Evolutionary conservation across 352 stramenopile genomes (phyloP), one percentile per base, ranked within the genome.

Genomic region (Phytophthora chlamydospora): DNA sequence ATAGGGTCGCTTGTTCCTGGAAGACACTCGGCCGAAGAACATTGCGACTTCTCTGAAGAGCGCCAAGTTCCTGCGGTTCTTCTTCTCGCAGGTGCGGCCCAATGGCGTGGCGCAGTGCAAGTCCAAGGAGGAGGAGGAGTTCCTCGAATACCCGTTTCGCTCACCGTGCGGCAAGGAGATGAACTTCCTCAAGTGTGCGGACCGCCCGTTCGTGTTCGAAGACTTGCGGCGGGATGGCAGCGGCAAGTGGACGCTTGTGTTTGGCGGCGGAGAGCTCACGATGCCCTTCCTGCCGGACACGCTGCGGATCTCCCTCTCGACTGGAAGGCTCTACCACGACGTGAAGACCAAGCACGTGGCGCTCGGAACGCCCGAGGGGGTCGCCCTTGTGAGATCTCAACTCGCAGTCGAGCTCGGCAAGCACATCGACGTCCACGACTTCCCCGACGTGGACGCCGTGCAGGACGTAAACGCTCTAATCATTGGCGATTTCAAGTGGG

Each of bases 121-220:
- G 2, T 59, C 45, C 4, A 35, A 55, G n/a, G 57, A 80, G 4
- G 57, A 71, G 36, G 62, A 65, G 12, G 44, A 63, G 12, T 84
- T 91, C 36, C 60, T 88, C 11, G 84, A 93, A 52, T 93, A 93
- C 31, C 77, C 78, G 6, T 92, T 75, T 47, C 71, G 72, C 12
- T 94, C 85, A 1, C 85, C 85, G 6, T 94, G 85, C 31, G 85
- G 85, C 17, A 88, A 88, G 35, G 85, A 94, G 61, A 91, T 90
- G 76, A 94, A 94, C 60, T 93, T 88, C 55, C 93, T 94, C 73
- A 94, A 94, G 65, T 90, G 79, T 64, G 83, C 85, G 6, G 85
- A 94, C 59, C 82, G 78, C 0, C 83, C 85, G 19, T 74, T 93
- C 32, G 85, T 94, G 49, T 86, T 93, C 49, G 76, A 90, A 16